phyloP scores from a whole-genome alignment of 345 rosid genomes.

The Populus pruinosa region DNA sequence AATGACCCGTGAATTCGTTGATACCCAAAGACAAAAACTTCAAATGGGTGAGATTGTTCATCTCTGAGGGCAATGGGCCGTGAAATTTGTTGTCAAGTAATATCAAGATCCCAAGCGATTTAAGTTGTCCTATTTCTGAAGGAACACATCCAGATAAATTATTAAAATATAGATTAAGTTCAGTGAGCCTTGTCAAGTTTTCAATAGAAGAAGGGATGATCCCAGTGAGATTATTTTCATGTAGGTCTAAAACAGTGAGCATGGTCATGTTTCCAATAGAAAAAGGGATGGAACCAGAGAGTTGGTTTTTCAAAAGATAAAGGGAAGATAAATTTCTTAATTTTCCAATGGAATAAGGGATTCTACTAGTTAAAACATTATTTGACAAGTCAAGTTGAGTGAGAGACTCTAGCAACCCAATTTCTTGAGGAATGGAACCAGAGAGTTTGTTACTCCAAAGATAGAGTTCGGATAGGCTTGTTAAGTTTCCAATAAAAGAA shows the following conservation, averaged over 20 bases:
- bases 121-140: neutral
- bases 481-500: too few species aligned
- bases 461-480: too few species aligned
- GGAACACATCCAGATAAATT: neutral
- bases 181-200: neutral
- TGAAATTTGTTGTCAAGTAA: neutral
- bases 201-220: too few species aligned
- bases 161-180: too few species aligned
- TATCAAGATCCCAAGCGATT: neutral
- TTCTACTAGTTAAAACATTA: neutral
- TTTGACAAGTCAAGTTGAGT: neutral
- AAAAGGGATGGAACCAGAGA: too few species aligned
- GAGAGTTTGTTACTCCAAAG: neutral
- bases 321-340: neutral
- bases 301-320: too few species aligned
- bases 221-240: too few species aligned
- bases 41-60: neutral
- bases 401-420: neutral
- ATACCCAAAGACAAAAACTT: fast-evolving
- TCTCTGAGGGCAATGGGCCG: neutral
- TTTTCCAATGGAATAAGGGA: conserved; percentile 4
- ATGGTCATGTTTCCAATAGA: neutral
- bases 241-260: too few species aligned
- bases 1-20: neutral
- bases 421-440: neutral